These are phyloP conservation scores for Eutypa lata DNA, from an alignment of 2,329 filamentous ascomycete genomes.

Conservation along the genomic window DNA sequence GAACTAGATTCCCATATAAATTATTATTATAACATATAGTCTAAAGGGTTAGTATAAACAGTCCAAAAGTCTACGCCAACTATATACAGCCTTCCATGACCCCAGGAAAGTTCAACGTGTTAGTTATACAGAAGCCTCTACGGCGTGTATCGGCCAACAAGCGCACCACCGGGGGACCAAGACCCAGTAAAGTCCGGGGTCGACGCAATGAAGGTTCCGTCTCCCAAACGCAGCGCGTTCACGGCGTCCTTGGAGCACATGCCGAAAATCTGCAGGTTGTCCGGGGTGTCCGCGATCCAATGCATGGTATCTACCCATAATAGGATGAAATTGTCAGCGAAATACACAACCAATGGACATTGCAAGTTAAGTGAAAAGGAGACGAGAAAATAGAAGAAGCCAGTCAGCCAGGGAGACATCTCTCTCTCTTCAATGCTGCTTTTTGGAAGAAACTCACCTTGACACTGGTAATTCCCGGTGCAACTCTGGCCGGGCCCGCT, in stretches of 20 bases:
- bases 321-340: no score
- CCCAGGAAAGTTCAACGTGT: no score
- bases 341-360: not conserved
- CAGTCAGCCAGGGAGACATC: no score
- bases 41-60: no score
- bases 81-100: no score
- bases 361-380: no score
- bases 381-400: no score
- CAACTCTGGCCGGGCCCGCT: slow-evolving; percentile 35
- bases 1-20: no score
- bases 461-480: slow-evolving; percentile 29
- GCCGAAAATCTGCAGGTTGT: slow-evolving; percentile 38
- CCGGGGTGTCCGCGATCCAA: slow-evolving; percentile 35
- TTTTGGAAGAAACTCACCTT: slow-evolving; percentile 31
- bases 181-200: slow-evolving; percentile 32
- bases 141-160: slow-evolving; percentile 36
- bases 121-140: slow-evolving; percentile 1
- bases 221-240: slow-evolving; percentile 31
- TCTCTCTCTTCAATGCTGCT: no score
- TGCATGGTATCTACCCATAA: slow-evolving; percentile 32
- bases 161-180: slow-evolving; percentile 29
- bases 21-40: no score
- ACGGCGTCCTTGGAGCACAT: slow-evolving; percentile 38
- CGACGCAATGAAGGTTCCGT: slow-evolving; percentile 30
- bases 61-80: not conserved